Conservation (phyloP, 1,139 yeast species). For the Arxiozyma telluris region DNA sequence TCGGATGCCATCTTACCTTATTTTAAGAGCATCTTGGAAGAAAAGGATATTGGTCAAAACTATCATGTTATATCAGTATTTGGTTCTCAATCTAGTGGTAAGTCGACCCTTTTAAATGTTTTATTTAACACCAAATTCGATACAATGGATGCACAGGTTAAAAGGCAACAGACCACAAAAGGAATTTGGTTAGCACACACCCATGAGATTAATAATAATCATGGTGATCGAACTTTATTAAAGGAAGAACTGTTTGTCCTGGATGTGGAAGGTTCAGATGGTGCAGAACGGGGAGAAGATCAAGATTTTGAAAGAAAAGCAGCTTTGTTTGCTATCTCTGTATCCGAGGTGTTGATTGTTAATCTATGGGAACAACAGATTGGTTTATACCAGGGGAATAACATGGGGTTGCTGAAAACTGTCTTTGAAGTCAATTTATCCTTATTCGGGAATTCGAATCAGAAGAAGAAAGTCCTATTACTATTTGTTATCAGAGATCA, state of each 20-base stretch:
- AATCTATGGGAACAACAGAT: slow-evolving; percentile 97
- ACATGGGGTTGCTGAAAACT: slow-evolving; percentile 88
- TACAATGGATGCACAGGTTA: slow-evolving; percentile 73
- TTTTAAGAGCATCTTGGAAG: slow-evolving; percentile 30
- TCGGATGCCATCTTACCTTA: slow-evolving; percentile 33
- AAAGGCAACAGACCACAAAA: slow-evolving; percentile 81
- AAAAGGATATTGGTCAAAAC: slow-evolving; percentile 48
- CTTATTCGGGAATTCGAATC: slow-evolving; percentile 40
- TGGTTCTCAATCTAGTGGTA: slow-evolving; percentile 96
- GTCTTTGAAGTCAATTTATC: slow-evolving; percentile 92
- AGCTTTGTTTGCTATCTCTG: slow-evolving; percentile 86
- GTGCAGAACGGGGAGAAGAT: slow-evolving; percentile 95
- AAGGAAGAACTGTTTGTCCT: slow-evolving; percentile 55
- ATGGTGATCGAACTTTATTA: slow-evolving; percentile 4
- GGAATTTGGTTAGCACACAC: slow-evolving; percentile 90
- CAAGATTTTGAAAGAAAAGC: slow-evolving; percentile 97
- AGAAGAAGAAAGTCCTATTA: slow-evolving; percentile 56
- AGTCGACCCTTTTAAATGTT: slow-evolving; percentile 78
- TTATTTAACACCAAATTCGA: slow-evolving; percentile 82
- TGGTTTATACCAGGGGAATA: slow-evolving; percentile 95
- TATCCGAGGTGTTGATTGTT: slow-evolving; percentile 81
- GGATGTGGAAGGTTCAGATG: slow-evolving; percentile 98
- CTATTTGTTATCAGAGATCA: slow-evolving; percentile 90
- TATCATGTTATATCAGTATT: slow-evolving; percentile 92
- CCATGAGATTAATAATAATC: slow-evolving; percentile 26